Base-by-base conservation (phyloP, 768 basidiomycete genomes). In the Clitopilus hobsonii region DNA sequence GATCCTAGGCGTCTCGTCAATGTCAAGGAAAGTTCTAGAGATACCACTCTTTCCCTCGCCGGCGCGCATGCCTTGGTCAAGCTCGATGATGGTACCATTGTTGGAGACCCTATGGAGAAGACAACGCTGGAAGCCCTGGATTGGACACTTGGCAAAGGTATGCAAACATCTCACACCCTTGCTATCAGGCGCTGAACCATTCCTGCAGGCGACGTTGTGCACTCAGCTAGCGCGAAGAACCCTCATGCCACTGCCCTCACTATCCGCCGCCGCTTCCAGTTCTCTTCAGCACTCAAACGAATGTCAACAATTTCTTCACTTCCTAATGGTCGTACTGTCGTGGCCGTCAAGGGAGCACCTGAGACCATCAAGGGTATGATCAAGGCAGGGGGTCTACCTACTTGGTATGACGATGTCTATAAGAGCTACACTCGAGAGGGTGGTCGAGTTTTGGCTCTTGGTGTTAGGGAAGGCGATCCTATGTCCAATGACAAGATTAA, bases 41-140 rank as follows among this genome's bases (percentile, higher is more conserved):
- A 92, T 60, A 98, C 97, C 0, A 91, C 85, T 3, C 73, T 89
- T 0, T 91, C 92, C 59, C 84, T 99, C 22, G 96, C 96, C 20
- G 86, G 94, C 7, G 95, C 97, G 1, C 97, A 99, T 64, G 96
- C 97, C 0, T 76, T 99, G 10, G 97, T 98, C 32, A 80, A 89
- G 48, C 79, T 99, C 23, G 96, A 99, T 61, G 96, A 98, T 62
- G 96, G 93, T 7, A 88, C 87, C 1, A 74, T 95, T 30, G 95
- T 98, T 38, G 97, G 97, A 3, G 97, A 99, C 67, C 97, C 97
- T 0, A 99, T 99, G 97, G 97, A 99, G 71, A 94, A 95, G 74
- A 95, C 91, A 0, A 96, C 97, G 0, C 75, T 98, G 6, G 90
- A 91, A 57, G 88, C 93, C 2, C 78, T 99, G 25, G 86, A 91